Percentiles rank a stretch among this genome's conserved stretches.
These are phyloP conservation scores for Neopestalotiopsis sp. DNA, from an alignment of 2,329 filamentous ascomycete genomes.

Conservation along the genomic window DNA sequence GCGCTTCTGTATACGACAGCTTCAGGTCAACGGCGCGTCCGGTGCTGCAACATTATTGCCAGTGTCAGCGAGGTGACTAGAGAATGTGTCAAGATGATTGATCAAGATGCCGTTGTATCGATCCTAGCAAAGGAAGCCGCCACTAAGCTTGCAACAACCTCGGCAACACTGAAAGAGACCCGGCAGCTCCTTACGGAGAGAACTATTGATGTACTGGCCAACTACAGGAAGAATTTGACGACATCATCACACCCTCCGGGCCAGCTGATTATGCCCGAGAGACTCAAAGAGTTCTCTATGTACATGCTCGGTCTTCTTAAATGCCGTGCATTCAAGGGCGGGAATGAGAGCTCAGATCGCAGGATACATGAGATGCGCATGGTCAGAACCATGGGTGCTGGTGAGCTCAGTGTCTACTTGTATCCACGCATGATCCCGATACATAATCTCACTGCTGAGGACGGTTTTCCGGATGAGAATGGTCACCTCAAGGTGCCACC, in stretches of 20 bases:
- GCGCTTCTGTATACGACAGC: slow-evolving; percentile 94
- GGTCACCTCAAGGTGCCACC: slow-evolving; percentile 87
- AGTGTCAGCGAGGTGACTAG: slow-evolving; percentile 86
- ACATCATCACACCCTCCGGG: slow-evolving; percentile 83
- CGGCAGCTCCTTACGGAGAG: slow-evolving; percentile 85
- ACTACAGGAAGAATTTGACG: slow-evolving; percentile 91
- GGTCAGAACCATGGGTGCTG: slow-evolving; percentile 84
- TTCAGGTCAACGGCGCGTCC: slow-evolving; percentile 84
- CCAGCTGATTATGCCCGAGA: slow-evolving; percentile 93
- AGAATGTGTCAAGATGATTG: slow-evolving; percentile 89
- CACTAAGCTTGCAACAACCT: slow-evolving; percentile 76
- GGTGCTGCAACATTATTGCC: slow-evolving; percentile 92
- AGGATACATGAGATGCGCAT: slow-evolving; percentile 90
- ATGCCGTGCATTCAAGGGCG: slow-evolving; percentile 90
- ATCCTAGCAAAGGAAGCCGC: slow-evolving; percentile 94
- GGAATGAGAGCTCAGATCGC: slow-evolving; percentile 87
- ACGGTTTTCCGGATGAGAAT: slow-evolving; percentile 89
- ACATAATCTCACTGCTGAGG: slow-evolving; percentile 85
- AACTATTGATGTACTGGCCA: slow-evolving; percentile 88
- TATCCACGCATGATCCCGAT: slow-evolving; percentile 93
- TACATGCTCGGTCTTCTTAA: slow-evolving; percentile 92
- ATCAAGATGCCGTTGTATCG: slow-evolving; percentile 90
- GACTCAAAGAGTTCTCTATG: slow-evolving; percentile 96
- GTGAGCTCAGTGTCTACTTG: slow-evolving; percentile 88
- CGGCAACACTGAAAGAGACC: slow-evolving; percentile 81